Evolutionary conservation across 805 yeast species (phyloP), one percentile per base, ranked within the genome.

Genomic region (Myxozyma neglecta): DNA sequence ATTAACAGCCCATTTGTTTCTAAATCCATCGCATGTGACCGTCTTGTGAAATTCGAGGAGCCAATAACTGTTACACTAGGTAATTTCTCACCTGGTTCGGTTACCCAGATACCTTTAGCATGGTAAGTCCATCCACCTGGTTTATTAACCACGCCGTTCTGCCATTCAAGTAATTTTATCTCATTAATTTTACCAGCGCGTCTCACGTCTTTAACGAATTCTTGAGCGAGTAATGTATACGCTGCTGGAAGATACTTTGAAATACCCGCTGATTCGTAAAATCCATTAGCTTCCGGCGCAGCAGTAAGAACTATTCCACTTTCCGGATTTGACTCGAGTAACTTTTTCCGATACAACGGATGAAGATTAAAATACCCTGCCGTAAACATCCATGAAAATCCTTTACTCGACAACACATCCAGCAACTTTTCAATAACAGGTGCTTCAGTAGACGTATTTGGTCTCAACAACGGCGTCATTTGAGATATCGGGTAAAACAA

Each of bases 291-390:
- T 67, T 86, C 82, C 0, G 97, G 96, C 0, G 97, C 85, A 0
- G 99, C 98, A 0, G 97, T 90, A 39, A 94, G 87, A 1, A 94
- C 88, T 0, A 79, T 76, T 1, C 96, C 96, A 7, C 70, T 60
- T 1, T 62, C 51, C 0, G 92, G 86, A 11, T 76, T 78, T 0
- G 89, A 81, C 40, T 79, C 75, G 39, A 90, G 72, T 35, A 94
- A 77, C 34, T 80, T 77, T 14, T 76, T 75, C 70, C 84, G 85
- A 56, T 89, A 86, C 44, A 85, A 85, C 0, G 96, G 89, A 44
- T 87, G 83, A 84, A 94, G 87, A 73, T 94, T 94, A 79, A 94
- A 94, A 73, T 94, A 94, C 1, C 99, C 99, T 0, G 98, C 97
- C 0, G 99, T 94, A 69, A 94, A 86, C 66, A 89, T 82, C 96